phyloP scores from a whole-genome alignment of 345 rosid species.

The Viola odorata region DNA sequence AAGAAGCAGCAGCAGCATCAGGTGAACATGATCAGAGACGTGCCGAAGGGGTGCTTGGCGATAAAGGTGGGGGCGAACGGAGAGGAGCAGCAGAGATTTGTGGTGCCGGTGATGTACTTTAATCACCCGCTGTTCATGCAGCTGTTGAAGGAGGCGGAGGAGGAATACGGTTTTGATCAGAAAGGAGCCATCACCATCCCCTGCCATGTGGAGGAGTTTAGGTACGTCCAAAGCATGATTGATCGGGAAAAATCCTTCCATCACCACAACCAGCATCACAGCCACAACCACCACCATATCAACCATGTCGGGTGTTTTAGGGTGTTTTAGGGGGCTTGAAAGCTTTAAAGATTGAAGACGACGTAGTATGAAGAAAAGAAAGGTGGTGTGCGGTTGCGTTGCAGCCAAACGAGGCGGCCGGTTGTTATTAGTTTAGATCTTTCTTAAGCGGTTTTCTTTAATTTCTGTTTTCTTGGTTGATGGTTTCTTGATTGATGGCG shows the following conservation, averaged over 20 bases:
- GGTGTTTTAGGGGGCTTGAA: no score
- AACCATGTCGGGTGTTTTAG: conserved; percentile 50
- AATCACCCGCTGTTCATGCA: conserved; percentile 28
- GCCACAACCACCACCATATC: no score
- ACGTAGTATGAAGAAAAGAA: no score
- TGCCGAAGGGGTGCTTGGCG: conserved; percentile 27
- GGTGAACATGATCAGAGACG: conserved; percentile 6
- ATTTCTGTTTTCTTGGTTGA: background rate
- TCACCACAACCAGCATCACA: conserved; percentile 24
- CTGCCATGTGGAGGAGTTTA: conserved; percentile 32
- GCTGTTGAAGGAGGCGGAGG: conserved; percentile 26
- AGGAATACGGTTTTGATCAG: conserved; percentile 29
- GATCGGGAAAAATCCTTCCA: conserved; percentile 50
- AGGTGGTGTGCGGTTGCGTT: conserved; percentile 36
- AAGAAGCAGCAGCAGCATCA: conserved; percentile 5
- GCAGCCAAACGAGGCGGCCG: conserved; percentile 18
- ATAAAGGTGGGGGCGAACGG: conserved; percentile 24
- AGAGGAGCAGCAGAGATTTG: conserved; percentile 29
- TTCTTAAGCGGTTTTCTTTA: conserved; percentile 5
- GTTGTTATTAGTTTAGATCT: background rate
- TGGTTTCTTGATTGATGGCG: conserved; percentile 11
- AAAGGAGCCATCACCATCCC: conserved; percentile 28
- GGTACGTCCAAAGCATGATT: conserved; percentile 34
- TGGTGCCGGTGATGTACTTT: conserved; percentile 29
- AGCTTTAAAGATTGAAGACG: background rate